Percentiles rank a stretch among this genome's conserved stretches.
Conservation (phyloP, 495 filamentous ascomycete species). For the Poronia punctata region DNA sequence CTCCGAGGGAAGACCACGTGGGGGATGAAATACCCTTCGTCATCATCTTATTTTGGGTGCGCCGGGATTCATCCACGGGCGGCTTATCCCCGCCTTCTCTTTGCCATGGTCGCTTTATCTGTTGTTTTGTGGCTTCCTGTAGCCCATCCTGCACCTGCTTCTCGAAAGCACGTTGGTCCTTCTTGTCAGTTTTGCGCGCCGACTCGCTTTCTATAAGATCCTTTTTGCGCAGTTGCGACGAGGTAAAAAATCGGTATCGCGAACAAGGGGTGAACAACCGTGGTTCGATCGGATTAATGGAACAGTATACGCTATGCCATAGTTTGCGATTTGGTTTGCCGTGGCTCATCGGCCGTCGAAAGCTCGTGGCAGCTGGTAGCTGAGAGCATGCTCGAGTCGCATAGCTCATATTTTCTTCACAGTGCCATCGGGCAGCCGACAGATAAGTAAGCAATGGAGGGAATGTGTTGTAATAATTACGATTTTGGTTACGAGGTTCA, state of each 20-base stretch:
- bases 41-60: slow-evolving; percentile 43
- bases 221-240: slow-evolving; percentile 4
- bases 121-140: slow-evolving; percentile 24
- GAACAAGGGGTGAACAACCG: background rate
- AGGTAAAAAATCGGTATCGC: background rate
- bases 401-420: slow-evolving; percentile 27
- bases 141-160: slow-evolving; percentile 27
- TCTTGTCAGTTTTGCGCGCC: slow-evolving; percentile 30
- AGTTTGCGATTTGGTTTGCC: slow-evolving; percentile 1
- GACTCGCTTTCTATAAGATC: slow-evolving; percentile 19
- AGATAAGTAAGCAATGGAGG: too few species aligned
- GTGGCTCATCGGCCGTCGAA: slow-evolving; percentile 12
- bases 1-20: background rate
- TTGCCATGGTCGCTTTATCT: slow-evolving; percentile 56
- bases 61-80: slow-evolving; percentile 37
- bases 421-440: too few species aligned
- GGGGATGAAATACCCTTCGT: slow-evolving; percentile 48
- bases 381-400: slow-evolving; percentile 20
- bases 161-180: slow-evolving; percentile 31
- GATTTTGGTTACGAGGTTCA: too few species aligned
- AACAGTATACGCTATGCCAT: background rate
- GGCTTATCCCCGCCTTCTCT: slow-evolving; percentile 56
- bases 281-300: background rate
- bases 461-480: too few species aligned
- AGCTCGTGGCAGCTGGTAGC: slow-evolving; percentile 13